Conservation (phyloP, 202 grass and related monocot species). For the Elaeis oleifera region DNA sequence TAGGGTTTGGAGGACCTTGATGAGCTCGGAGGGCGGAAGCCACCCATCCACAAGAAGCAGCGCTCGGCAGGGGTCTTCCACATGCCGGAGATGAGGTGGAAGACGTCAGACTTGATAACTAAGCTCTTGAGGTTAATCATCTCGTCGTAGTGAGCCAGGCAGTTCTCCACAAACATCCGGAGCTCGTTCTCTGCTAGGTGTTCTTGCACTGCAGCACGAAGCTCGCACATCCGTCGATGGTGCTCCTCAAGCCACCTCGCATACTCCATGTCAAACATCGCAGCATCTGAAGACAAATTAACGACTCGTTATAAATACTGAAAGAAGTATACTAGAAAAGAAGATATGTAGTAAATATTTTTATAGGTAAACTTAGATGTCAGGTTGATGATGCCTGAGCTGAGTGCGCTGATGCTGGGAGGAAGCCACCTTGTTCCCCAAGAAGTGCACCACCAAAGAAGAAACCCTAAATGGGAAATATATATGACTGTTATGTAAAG, state of each 20-base stretch:
- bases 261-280: conserved; percentile 86
- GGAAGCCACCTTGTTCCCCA: conserved; percentile 32
- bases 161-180: conserved; percentile 82
- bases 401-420: conserved; percentile 47
- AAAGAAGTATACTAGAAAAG: not conserved
- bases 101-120: conserved; percentile 65
- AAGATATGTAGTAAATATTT: not conserved
- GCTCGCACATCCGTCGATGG: conserved; percentile 68
- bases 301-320: not conserved
- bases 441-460: conserved; percentile 41
- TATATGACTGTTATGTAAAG: not conserved
- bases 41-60: conserved; percentile 96
- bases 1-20: conserved; percentile 54
- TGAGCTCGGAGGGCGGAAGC: conserved; percentile 76
- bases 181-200: conserved; percentile 68
- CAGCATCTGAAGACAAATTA: conserved; percentile 27
- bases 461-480: conserved; percentile 30
- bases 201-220: conserved; percentile 74
- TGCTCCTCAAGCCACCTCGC: conserved; percentile 79
- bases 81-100: conserved; percentile 88
- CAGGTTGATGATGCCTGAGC: conserved; percentile 34
- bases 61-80: conserved; percentile 82
- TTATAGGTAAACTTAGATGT: not conserved
- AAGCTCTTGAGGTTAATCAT: conserved; percentile 59
- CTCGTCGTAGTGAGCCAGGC: conserved; percentile 75